Base-by-base conservation (phyloP, 208 protist species). In the Lotmaria passim region DNA sequence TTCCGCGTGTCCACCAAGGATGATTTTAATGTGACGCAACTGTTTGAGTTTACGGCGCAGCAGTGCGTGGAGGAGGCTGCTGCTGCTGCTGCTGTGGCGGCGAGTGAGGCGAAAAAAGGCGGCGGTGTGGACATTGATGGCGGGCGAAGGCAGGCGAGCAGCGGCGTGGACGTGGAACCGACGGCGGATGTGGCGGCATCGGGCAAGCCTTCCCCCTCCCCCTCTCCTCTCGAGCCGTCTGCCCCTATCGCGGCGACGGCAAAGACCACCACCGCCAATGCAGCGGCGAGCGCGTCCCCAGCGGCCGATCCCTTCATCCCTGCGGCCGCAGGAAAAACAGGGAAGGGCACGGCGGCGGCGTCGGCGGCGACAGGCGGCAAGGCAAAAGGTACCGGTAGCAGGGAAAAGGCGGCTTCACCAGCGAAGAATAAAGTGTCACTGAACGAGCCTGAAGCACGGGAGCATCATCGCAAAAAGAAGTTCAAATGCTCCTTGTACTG, bases 1-100 rank as follows among this genome's bases (percentile, higher is more conserved):
- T 98, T 96, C 71, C 90, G 94, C 52, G 89, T 91, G 1, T 98
- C 92, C 8, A 90, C 93, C 1, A 97, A 97, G 69, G 92, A 98
- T 58, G 84, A 97, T 77, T 95, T 98, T 71, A 98, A 98, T 62
- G 93, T 98, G 19, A 87, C 78, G 8, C 82, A 94, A 53, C 68
- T 97, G 19, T 97, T 97, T 64, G 86, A 96, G 76, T 94, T 92
- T 57, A 83, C 83, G 12, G 87, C 88, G 65, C 77, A 88, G 63
- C 76, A 81, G 76, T 93, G 85, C 62, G 41, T 93, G 12, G 53
- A 75, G 23, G 44, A 36, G 28, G 55, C 39, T 15, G 61, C 52
- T 3, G 60, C 26, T 30, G 58, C 57, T 1, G 57, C 41, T 8
- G 48, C 69, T 7, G 58, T 58, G 1, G 41, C 69, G 24, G 30